Conservation (phyloP, 2,329 filamentous ascomycete species). For the Paecilomyces fulvus region DNA sequence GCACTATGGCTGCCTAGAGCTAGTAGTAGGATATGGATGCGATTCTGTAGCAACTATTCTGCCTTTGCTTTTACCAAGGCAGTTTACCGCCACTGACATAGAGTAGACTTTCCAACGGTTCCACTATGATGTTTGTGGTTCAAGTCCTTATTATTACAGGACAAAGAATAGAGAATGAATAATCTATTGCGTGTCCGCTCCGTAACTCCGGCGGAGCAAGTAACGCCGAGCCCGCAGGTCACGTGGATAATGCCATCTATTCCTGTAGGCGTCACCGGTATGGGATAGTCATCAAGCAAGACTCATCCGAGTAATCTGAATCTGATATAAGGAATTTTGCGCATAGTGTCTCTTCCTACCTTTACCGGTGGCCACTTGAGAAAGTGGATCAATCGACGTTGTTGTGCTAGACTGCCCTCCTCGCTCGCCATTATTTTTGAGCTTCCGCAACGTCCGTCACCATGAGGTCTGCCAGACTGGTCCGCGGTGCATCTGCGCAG, state of each 20-base stretch:
- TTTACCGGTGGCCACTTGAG: neutral
- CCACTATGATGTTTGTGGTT: neutral
- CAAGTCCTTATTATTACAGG: neutral
- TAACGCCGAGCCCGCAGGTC: conserved; percentile 13
- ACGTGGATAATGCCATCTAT: conserved; percentile 7
- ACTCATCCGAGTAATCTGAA: neutral
- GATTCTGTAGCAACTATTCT: no score
- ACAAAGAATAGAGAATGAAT: neutral
- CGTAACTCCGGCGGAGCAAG: conserved; percentile 6
- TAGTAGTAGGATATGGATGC: no score
- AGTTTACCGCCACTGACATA: neutral
- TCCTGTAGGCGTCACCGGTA: neutral
- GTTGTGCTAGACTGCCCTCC: conserved; percentile 7
- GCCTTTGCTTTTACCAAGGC: no score
- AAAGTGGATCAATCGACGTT: conserved; percentile 2
- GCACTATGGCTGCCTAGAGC: no score
- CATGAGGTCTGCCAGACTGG: conserved; percentile 31
- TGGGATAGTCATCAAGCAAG: neutral
- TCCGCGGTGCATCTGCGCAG: conserved; percentile 26
- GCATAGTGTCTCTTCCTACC: neutral
- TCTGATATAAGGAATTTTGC: neutral
- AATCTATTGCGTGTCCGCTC: neutral
- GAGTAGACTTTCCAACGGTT: neutral
- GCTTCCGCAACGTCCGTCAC: conserved; percentile 28
- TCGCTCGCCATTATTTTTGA: conserved; percentile 16